Evolutionary conservation across 352 stramenopile genomes (phyloP), one percentile per base, ranked within the genome.

Genomic region (Pythium diclinum): DNA sequence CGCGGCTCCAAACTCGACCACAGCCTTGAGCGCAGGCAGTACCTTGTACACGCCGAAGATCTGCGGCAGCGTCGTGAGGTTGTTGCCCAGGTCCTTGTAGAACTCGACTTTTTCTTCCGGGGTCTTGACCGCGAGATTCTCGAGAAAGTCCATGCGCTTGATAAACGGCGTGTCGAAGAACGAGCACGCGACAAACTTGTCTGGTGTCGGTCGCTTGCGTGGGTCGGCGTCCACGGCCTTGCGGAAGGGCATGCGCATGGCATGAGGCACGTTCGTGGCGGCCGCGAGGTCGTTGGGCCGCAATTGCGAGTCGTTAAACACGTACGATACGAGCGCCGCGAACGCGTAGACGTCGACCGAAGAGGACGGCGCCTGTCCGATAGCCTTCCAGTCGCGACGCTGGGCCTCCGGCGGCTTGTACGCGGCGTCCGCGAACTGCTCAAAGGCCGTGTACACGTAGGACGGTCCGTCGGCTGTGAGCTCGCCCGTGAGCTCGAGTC

Each of bases 91-190:
- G 52, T 96, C 93, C 77, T 98, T 96, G 79, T 98, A 97, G 67
- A 98, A 98, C 33, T 81, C 79, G 38, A 97, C 88, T 63, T 98
- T 98, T 67, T 98, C 90, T 53, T 98, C 92, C 0, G 92, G 81
- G 0, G 89, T 93, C 74, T 98, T 98, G 40, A 98, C 78, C 6
- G 87, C 78, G 30, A 98, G 77, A 71, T 98, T 96, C 68, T 98
- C 89, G 21, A 99, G 63, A 72, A 97, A 97, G 52, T 90, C 76
- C 83, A 98, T 94, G n/a, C 92, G 80, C 62, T 92, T 94, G 67
- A 97, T 92, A 64, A 98, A 97, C 14, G 89, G 76, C 57, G 92
- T 96, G 59, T 97, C 85, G 72, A 98, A 98, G 28, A 95, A 89
- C 34, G 84, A 92, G 61, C 84, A 95, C 59, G 84, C 83, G 3